A percentile compares a stretch with the other conserved stretches of the same genome.
phyloP scores from a whole-genome alignment of 2,329 filamentous ascomycete genomes.

The Diplodia scrobiculata region DNA sequence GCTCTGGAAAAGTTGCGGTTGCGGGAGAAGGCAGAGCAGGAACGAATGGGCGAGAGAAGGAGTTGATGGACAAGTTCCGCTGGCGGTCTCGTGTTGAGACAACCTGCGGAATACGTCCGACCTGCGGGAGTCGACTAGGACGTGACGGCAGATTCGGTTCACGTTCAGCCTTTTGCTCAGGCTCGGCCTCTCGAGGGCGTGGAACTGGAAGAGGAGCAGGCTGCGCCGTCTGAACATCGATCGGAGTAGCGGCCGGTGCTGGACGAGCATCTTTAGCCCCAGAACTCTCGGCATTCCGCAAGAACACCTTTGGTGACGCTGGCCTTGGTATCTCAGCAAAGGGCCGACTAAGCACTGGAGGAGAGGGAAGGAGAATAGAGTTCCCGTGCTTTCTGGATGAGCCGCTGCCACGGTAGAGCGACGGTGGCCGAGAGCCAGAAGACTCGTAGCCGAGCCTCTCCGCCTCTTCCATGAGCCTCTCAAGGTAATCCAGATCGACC shows the following conservation, averaged over 20 bases:
- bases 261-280: not conserved
- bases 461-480: constrained; percentile 51
- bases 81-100: constrained; percentile 65
- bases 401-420: constrained; percentile 1
- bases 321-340: constrained; percentile 38
- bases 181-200: not conserved
- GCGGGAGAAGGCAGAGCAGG: constrained; percentile 48
- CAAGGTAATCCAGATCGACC: constrained; percentile 50
- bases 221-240: not conserved
- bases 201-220: not conserved
- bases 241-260: not conserved
- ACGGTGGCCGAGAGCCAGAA: constrained; percentile 22
- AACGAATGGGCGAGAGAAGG: constrained; percentile 80
- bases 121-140: constrained; percentile 71
- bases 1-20: constrained; percentile 33
- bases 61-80: constrained; percentile 69
- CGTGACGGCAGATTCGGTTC: constrained; percentile 33
- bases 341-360: constrained; percentile 37
- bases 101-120: constrained; percentile 84
- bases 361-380: constrained; percentile 44
- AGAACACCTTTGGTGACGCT: constrained; percentile 43
- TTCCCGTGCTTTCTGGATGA: constrained; percentile 30
- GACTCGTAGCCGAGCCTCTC: constrained; percentile 33
- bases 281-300: not conserved
- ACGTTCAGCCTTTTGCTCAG: not conserved